Percentiles rank a stretch among this genome's conserved stretches.
Evolutionary conservation across 2,329 filamentous ascomycete species (phyloP).

Genomic region (Gnomoniopsis sp.): DNA sequence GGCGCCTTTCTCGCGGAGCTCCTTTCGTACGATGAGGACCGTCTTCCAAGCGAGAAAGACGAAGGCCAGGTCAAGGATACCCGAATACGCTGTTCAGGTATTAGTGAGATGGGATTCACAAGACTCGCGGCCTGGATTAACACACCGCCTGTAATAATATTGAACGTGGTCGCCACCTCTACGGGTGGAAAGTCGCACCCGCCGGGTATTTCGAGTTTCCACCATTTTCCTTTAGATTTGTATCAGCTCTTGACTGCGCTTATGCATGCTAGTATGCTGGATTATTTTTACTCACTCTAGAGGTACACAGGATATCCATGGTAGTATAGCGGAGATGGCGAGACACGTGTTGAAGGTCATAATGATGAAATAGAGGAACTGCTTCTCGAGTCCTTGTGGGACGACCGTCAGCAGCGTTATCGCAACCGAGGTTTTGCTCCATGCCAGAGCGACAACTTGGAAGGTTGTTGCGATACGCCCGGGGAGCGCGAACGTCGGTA

Average conservation of each 20-base stretch:
- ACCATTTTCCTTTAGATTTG: background rate
- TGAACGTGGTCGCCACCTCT: constrained; percentile 13
- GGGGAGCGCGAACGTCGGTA: background rate
- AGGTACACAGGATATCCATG: background rate
- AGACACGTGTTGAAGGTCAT: background rate
- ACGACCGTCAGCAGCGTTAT: constrained; percentile 20
- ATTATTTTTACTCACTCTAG: background rate
- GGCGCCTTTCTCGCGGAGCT: constrained; percentile 21
- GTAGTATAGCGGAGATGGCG: background rate
- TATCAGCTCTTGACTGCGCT: background rate
- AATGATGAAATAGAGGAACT: background rate
- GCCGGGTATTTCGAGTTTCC: background rate
- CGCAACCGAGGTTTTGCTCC: constrained; percentile 21
- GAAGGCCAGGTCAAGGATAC: constrained; percentile 18
- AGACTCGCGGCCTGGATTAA: background rate
- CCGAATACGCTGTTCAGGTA: constrained; percentile 20
- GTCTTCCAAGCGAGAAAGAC: constrained; percentile 23
- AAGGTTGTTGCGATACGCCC: background rate
- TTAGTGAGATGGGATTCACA: background rate
- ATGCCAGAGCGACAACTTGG: background rate
- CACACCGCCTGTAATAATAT: constrained; percentile 38
- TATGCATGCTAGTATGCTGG: background rate
- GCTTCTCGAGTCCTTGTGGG: constrained; percentile 2
- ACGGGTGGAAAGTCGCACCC: background rate
- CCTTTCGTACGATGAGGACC: constrained; percentile 21